These are phyloP conservation scores for Termitomyces sp. DNA, from an alignment of 768 basidiomycete species.

Conservation along the genomic window DNA sequence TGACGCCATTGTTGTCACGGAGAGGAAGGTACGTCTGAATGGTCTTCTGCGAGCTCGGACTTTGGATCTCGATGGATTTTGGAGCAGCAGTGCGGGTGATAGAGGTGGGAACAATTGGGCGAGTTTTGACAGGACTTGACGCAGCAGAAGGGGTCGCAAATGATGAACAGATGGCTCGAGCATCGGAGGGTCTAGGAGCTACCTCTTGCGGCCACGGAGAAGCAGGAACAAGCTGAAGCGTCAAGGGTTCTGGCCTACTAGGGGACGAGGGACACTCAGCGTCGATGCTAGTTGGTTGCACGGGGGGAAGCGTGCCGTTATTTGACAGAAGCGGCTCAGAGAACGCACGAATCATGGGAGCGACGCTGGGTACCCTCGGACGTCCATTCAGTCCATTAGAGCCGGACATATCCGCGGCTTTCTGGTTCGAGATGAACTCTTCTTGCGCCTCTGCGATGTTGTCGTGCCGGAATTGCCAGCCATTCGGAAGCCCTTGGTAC, in stretches of 20 bases:
- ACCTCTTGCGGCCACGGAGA: constrained; percentile 5
- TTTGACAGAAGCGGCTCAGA: constrained; percentile 1
- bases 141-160: constrained; percentile 7
- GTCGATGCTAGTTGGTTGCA: constrained; percentile 17
- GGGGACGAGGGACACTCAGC: constrained; percentile 8
- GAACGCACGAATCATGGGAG: constrained; percentile 23
- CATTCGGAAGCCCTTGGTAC: constrained; percentile 40
- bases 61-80: constrained; percentile 21
- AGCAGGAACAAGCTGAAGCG: constrained; percentile 7
- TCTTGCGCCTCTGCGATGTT: constrained; percentile 26
- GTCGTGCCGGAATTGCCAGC: constrained; percentile 38
- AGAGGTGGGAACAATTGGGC: constrained; percentile 11
- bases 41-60: constrained; percentile 18
- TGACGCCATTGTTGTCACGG: constrained; percentile 17
- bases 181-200: background rate
- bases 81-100: constrained; percentile 23
- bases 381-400: constrained; percentile 12
- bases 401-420: background rate
- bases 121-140: background rate
- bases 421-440: constrained; percentile 15
- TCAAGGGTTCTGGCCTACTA: background rate
- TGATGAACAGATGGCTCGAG: background rate
- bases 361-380: constrained; percentile 35
- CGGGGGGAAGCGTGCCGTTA: background rate
- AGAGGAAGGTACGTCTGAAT: constrained; percentile 22